phyloP scores from a whole-genome alignment of 2,329 filamentous ascomycete species.

The Paracoccidioides brasiliensis region DNA sequence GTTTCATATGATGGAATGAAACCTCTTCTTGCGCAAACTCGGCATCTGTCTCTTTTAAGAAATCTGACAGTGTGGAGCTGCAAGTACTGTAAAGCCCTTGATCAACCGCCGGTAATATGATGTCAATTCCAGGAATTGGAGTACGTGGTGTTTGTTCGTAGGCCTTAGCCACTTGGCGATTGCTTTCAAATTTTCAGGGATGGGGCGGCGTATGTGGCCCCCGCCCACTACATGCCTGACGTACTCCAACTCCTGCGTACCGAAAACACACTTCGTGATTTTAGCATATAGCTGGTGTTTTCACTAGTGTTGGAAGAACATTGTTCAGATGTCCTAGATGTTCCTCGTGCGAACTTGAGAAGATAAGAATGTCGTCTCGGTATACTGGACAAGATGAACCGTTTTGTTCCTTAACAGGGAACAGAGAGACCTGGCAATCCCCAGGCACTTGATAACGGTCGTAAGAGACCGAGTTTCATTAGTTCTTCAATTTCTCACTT shows the following conservation, averaged over 20 bases:
- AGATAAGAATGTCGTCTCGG: background rate
- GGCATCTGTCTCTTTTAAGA: background rate
- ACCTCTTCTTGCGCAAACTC: background rate
- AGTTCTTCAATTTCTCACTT: background rate
- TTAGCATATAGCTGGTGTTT: constrained; percentile 1
- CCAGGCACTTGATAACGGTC: background rate
- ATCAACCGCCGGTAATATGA: background rate
- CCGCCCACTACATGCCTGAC: background rate
- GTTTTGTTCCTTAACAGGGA: background rate
- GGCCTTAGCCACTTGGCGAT: background rate
- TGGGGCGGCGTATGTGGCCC: background rate
- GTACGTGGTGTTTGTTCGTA: background rate
- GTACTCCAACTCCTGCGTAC: background rate
- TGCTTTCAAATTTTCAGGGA: background rate
- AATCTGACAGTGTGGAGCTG: background rate
- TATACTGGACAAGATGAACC: background rate
- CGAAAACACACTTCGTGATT: background rate
- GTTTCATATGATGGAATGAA: background rate
- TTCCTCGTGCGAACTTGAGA: background rate
- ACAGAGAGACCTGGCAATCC: background rate
- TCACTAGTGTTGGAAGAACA: background rate
- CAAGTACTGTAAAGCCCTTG: background rate
- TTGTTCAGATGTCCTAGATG: background rate
- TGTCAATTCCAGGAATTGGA: background rate
- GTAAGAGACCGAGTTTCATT: background rate